phyloP scores from a whole-genome alignment of 208 protist genomes.

The Entamoeba dispar region DNA sequence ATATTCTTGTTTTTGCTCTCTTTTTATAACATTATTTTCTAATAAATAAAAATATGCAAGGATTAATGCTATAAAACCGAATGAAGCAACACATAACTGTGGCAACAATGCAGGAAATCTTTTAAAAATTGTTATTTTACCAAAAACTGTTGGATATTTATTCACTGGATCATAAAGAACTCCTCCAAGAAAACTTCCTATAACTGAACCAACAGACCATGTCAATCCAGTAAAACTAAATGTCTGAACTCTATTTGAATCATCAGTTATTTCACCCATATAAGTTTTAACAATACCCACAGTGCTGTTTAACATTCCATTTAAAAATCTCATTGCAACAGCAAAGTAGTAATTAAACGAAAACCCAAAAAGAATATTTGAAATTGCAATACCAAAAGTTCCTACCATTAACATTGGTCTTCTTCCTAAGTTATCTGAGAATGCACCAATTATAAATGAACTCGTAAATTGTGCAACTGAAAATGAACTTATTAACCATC shows the following conservation, averaged over 20 bases:
- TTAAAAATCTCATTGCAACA: background rate
- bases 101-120: background rate
- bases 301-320: background rate
- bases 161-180: background rate
- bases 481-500: background rate
- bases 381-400: background rate
- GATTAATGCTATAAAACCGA: background rate
- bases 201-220: background rate
- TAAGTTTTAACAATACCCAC: background rate
- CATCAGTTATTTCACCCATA: background rate
- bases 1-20: background rate
- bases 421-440: background rate
- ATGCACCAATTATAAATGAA: background rate
- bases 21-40: background rate
- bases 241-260: background rate
- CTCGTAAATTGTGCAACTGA: background rate
- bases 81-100: background rate
- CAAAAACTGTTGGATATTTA: background rate
- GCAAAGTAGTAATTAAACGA: background rate
- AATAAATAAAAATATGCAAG: background rate
- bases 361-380: background rate
- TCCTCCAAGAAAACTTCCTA: background rate
- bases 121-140: background rate
- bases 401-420: background rate
- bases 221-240: background rate